phyloP scores from a whole-genome alignment of 148 eudicot species.

The Diospyros kaki region DNA sequence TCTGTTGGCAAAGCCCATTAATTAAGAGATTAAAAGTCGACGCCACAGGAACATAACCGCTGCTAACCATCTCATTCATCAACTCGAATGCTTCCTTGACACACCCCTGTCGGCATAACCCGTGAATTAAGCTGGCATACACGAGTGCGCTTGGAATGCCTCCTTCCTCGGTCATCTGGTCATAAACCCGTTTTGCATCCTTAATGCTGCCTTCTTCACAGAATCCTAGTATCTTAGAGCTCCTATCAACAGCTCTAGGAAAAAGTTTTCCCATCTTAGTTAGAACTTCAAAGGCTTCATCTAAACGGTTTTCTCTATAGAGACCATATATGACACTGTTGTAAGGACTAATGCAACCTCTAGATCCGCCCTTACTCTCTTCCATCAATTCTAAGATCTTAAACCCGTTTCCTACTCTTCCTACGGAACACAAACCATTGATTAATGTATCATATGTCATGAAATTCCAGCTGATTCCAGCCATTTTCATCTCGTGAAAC shows the following conservation, averaged over 20 bases:
- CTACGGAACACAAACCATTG: conserved; percentile 57
- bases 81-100: conserved; percentile 64
- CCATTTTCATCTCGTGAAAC: conserved; percentile 78
- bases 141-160: conserved; percentile 63
- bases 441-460: conserved; percentile 60
- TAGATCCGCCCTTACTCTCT: conserved; percentile 43
- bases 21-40: conserved; percentile 54
- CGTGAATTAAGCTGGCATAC: conserved; percentile 55
- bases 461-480: conserved; percentile 53
- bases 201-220: conserved; percentile 43
- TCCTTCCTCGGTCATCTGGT: conserved; percentile 60
- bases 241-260: conserved; percentile 72
- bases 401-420: conserved; percentile 52
- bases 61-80: conserved; percentile 59
- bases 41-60: conserved; percentile 49
- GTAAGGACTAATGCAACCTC: conserved; percentile 60
- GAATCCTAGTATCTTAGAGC: conserved; percentile 42
- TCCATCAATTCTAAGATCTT: conserved; percentile 70
- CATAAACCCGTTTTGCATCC: conserved; percentile 50
- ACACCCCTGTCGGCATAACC: conserved; percentile 32
- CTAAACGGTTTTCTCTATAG: conserved; percentile 39
- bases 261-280: conserved; percentile 56
- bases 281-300: conserved; percentile 57
- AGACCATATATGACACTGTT: conserved; percentile 70
- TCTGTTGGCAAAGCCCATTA: conserved; percentile 47